Evolutionary conservation across 2,329 filamentous ascomycete genomes (phyloP).

Genomic region (Scopulariopsis brevicaulis): DNA sequence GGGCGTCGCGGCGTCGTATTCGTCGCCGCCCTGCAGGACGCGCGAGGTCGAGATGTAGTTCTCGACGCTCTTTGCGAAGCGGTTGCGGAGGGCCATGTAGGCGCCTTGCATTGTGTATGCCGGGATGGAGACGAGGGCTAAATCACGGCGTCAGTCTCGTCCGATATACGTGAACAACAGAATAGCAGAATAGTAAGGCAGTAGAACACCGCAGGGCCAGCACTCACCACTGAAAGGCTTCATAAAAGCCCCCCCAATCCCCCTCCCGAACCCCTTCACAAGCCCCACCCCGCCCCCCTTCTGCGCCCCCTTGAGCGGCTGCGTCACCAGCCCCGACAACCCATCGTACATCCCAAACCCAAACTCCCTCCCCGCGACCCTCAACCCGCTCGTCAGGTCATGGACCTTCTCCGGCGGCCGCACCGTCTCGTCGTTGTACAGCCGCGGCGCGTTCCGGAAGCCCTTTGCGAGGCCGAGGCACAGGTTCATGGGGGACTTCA

Average conservation of each 20-base stretch:
- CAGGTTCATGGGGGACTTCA: conserved; percentile 77
- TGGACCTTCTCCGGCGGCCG: conserved; percentile 71
- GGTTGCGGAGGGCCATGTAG: conserved; percentile 63
- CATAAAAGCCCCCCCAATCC: conserved; percentile 67
- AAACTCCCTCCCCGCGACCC: conserved; percentile 68
- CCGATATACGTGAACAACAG: not conserved
- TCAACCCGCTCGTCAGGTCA: conserved; percentile 62
- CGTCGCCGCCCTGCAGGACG: conserved; percentile 62
- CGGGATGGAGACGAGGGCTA: conserved; percentile 25
- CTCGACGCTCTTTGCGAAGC: conserved; percentile 58
- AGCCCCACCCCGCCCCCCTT: conserved; percentile 45
- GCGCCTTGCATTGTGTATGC: conserved; percentile 78
- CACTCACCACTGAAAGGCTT: conserved; percentile 68
- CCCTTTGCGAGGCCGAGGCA: conserved; percentile 73
- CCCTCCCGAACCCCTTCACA: conserved; percentile 71
- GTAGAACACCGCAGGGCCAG: not conserved
- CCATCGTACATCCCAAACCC: conserved; percentile 72
- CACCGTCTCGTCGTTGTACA: conserved; percentile 79
- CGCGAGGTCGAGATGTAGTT: conserved; percentile 73
- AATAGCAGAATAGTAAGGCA: not conserved
- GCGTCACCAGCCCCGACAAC: conserved; percentile 68
- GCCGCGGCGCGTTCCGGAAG: conserved; percentile 74
- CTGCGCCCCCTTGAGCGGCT: conserved; percentile 52
- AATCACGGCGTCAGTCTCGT: not conserved
- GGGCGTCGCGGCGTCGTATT: conserved; percentile 39